phyloP scores from a whole-genome alignment of 345 rosid genomes.

The Cardamine occulta region DNA sequence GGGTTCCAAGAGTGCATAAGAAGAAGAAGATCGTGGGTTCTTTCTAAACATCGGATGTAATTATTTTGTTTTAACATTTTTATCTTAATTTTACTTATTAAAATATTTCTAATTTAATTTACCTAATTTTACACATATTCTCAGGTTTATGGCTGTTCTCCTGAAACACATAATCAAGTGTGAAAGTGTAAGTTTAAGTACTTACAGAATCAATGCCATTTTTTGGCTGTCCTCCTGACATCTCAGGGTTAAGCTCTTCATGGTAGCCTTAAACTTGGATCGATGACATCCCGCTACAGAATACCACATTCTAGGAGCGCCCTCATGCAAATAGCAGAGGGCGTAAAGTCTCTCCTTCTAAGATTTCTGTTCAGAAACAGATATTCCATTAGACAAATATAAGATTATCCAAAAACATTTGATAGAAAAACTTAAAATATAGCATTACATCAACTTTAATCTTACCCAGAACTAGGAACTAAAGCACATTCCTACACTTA shows the following conservation, averaged over 20 bases:
- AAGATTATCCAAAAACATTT: conserved; percentile 25
- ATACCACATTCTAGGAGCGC: conserved; percentile 74
- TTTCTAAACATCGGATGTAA: too few species aligned
- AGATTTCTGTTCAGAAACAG: conserved; percentile 57
- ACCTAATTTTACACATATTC: too few species aligned
- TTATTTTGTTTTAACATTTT: too few species aligned
- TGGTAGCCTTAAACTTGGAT: conserved; percentile 45
- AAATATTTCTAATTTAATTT: too few species aligned
- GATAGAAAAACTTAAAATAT: conserved; percentile 14
- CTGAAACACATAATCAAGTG: too few species aligned
- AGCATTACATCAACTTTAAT: conserved; percentile 16
- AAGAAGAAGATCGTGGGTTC: too few species aligned
- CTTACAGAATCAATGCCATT: conserved; percentile 48
- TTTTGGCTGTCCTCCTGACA: too few species aligned
- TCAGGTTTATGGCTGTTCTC: too few species aligned
- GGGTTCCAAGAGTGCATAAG: too few species aligned
- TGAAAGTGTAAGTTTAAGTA: not conserved
- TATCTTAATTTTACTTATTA: too few species aligned
- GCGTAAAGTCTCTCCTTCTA: conserved; percentile 70
- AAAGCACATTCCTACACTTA: conserved; percentile 75
- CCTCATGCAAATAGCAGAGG: conserved; percentile 65
- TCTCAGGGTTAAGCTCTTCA: too few species aligned
- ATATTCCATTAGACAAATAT: conserved; percentile 29
- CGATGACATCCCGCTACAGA: conserved; percentile 54
- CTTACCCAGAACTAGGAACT: conserved; percentile 73